phyloP scores from a whole-genome alignment of 1,284 basidiomycete species.

The Melampsora medusae region DNA sequence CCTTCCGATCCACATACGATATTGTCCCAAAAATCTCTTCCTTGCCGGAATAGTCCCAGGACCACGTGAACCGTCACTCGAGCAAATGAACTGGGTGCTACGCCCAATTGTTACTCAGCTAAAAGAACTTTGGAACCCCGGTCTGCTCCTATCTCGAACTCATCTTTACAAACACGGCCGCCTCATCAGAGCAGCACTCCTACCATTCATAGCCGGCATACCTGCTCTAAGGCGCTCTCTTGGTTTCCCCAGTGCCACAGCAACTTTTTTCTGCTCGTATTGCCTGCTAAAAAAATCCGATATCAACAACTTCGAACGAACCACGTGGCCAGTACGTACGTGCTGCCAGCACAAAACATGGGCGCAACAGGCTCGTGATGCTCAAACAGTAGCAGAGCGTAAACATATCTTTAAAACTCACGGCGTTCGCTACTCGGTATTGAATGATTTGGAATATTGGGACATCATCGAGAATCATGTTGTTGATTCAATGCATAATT shows the following conservation, averaged over 20 bases:
- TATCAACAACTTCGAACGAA: slow-evolving; percentile 9
- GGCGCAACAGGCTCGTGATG: slow-evolving; percentile 11
- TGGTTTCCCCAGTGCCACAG: slow-evolving; percentile 7
- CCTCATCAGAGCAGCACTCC: neutral
- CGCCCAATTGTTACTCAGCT: neutral
- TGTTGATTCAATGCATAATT: slow-evolving; percentile 36
- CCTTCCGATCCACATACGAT: slow-evolving; percentile 3
- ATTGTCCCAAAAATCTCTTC: slow-evolving; percentile 9
- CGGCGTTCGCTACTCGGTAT: slow-evolving; percentile 33
- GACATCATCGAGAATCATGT: slow-evolving; percentile 38
- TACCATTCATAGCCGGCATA: slow-evolving; percentile 16
- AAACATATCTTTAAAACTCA: neutral
- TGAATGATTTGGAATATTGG: slow-evolving; percentile 35
- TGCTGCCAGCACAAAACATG: neutral
- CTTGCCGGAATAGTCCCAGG: slow-evolving; percentile 20
- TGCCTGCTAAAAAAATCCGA: neutral
- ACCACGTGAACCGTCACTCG: slow-evolving; percentile 22
- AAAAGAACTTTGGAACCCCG: neutral
- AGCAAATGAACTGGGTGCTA: slow-evolving; percentile 27
- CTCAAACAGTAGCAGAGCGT: neutral
- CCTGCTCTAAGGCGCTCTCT: slow-evolving; percentile 7
- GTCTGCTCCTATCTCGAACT: slow-evolving; percentile 18
- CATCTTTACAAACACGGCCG: neutral
- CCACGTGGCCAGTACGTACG: neutral
- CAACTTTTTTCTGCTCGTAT: slow-evolving; percentile 10